A percentile compares a stretch with the other conserved stretches of the same genome.
Conservation (phyloP, 2,329 filamentous ascomycete species). For the Fusarium redolens region DNA sequence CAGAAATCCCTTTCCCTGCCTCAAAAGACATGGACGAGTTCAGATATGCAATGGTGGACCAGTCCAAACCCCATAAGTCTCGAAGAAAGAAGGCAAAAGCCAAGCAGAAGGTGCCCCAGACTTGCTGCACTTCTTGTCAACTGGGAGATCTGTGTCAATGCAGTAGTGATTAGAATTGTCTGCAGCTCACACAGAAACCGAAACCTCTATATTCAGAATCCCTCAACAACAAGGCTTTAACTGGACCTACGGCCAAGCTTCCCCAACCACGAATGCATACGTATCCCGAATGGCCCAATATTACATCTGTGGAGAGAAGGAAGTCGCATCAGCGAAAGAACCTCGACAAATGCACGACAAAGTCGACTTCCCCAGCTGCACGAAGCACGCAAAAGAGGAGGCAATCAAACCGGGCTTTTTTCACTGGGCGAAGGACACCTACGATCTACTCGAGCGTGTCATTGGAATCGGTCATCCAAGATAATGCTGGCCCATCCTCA, state of each 20-base stretch:
- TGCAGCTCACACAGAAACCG: conserved; percentile 34
- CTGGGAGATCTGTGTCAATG: conserved; percentile 37
- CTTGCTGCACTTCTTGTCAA: conserved; percentile 48
- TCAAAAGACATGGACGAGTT: conserved; percentile 48
- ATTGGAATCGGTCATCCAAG: neutral
- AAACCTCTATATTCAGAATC: conserved; percentile 1
- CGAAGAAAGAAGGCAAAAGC: conserved; percentile 34
- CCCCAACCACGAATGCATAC: conserved; percentile 14
- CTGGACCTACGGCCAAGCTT: conserved; percentile 24
- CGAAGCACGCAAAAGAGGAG: neutral
- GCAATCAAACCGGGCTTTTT: conserved; percentile 19
- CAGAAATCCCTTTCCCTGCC: conserved; percentile 49
- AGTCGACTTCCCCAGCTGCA: neutral
- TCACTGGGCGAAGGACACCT: conserved; percentile 14
- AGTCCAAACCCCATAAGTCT: conserved; percentile 39
- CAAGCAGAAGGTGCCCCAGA: conserved; percentile 3
- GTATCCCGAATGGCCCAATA: conserved; percentile 29
- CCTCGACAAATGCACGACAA: neutral
- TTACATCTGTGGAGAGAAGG: neutral
- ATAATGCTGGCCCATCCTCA: neutral
- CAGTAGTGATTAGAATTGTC: conserved; percentile 35
- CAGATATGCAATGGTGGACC: conserved; percentile 50
- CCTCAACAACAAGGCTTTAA: neutral
- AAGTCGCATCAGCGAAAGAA: neutral
- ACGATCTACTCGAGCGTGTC: neutral